These are phyloP conservation scores for Fusarium humuli DNA, from an alignment of 2,329 filamentous ascomycete species.

Conservation along the genomic window DNA sequence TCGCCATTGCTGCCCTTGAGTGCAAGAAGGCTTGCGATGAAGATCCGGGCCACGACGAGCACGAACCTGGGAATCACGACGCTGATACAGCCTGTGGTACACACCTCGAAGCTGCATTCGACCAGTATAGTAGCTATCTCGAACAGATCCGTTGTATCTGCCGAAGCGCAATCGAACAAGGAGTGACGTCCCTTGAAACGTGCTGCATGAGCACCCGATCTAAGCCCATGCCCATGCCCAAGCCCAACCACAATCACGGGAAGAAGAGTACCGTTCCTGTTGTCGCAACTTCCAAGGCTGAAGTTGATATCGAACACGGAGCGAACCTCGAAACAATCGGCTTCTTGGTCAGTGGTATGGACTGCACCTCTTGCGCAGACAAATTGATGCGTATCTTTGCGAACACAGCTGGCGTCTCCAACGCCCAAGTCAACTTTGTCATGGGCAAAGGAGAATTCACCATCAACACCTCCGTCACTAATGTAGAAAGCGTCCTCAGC, in stretches of 20 bases:
- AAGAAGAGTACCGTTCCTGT: neutral
- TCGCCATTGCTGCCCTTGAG: slow-evolving; percentile 18
- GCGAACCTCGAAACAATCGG: neutral
- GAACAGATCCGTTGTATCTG: slow-evolving; percentile 54
- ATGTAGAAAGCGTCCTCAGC: slow-evolving; percentile 35
- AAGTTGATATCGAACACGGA: neutral
- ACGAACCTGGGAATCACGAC: neutral
- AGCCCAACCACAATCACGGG: rapidly evolving
- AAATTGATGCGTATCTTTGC: slow-evolving; percentile 50
- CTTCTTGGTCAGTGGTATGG: slow-evolving; percentile 51
- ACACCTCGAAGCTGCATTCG: slow-evolving; percentile 50
- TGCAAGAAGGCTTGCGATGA: slow-evolving; percentile 24
- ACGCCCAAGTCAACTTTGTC: slow-evolving; percentile 54
- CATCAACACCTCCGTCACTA: slow-evolving; percentile 43
- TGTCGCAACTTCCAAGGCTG: neutral
- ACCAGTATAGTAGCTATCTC: slow-evolving; percentile 52
- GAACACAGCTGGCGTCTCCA: slow-evolving; percentile 46
- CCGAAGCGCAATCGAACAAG: slow-evolving; percentile 48
- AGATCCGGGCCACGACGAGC: slow-evolving; percentile 15
- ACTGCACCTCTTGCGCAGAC: slow-evolving; percentile 53
- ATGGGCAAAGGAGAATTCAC: slow-evolving; percentile 53
- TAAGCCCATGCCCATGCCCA: neutral
- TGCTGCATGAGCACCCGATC: slow-evolving; percentile 41
- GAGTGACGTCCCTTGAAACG: slow-evolving; percentile 39
- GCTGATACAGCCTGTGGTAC: slow-evolving; percentile 46